Conservation (phyloP, 2,329 filamentous ascomycete genomes). For the Fusarium tjaetaba region DNA sequence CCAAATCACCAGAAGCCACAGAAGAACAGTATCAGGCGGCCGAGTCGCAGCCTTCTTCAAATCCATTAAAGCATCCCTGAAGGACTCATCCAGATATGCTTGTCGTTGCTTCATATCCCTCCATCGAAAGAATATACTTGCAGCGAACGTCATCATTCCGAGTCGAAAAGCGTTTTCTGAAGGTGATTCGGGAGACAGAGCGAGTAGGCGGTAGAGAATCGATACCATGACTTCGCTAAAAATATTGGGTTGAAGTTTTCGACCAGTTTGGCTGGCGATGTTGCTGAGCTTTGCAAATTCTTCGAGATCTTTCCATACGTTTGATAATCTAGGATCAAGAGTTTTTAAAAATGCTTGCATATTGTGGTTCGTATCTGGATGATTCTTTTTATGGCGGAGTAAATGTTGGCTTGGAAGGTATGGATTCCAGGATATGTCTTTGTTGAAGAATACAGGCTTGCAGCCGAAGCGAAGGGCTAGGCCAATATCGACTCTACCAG, state of each 20-base stretch:
- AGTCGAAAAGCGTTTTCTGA: slow-evolving; percentile 15
- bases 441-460: slow-evolving; percentile 17
- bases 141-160: slow-evolving; percentile 22
- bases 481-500: slow-evolving; percentile 24
- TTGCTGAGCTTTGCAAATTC: slow-evolving; percentile 29
- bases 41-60: background rate
- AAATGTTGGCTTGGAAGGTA: slow-evolving; percentile 2
- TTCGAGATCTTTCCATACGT: slow-evolving; percentile 26
- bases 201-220: slow-evolving; percentile 23
- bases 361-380: too few relatives aligned
- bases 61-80: background rate
- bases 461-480: slow-evolving; percentile 21
- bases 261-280: slow-evolving; percentile 28
- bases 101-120: slow-evolving; percentile 30
- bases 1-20: slow-evolving; percentile 25
- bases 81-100: background rate
- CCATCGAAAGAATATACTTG: slow-evolving; percentile 30
- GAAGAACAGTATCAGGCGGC: background rate
- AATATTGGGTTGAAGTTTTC: slow-evolving; percentile 26
- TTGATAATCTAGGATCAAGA: slow-evolving; percentile 18
- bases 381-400: too few relatives aligned
- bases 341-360: background rate
- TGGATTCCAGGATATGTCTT: slow-evolving; percentile 26
- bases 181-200: background rate
- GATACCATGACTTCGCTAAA: slow-evolving; percentile 38